phyloP scores from a whole-genome alignment of 805 yeast species.

The Pichia kluyveri region DNA sequence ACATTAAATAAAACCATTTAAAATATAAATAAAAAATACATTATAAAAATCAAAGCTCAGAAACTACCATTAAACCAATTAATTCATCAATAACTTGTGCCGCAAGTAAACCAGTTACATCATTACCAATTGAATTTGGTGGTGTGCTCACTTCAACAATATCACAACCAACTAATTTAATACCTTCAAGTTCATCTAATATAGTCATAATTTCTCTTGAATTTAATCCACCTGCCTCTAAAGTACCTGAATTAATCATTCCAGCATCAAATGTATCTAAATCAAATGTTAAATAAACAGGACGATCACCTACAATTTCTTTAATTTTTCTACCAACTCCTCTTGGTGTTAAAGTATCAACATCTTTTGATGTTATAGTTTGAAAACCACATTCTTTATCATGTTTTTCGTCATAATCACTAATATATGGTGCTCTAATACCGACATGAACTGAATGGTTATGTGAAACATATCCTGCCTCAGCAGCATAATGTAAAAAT shows the following conservation, averaged over 20 bases:
- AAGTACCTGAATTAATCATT: constrained; percentile 77
- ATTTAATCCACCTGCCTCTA: constrained; percentile 69
- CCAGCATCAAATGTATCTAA: constrained; percentile 64
- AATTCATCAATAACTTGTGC: constrained; percentile 51
- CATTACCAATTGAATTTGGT: constrained; percentile 52
- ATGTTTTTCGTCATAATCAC: constrained; percentile 26
- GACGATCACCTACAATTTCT: constrained; percentile 27
- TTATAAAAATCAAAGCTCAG: too few species aligned
- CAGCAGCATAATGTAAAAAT: constrained; percentile 60
- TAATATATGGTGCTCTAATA: constrained; percentile 51
- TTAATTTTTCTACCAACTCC: constrained; percentile 30
- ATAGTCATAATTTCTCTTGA: constrained; percentile 54
- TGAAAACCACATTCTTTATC: constrained; percentile 44
- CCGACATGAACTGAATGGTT: constrained; percentile 53
- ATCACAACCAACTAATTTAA: constrained; percentile 65
- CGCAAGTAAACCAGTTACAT: constrained; percentile 54
- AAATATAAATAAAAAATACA: too few species aligned
- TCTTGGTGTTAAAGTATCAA: constrained; percentile 31
- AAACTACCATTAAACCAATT: constrained; percentile 36
- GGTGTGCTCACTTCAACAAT: constrained; percentile 63
- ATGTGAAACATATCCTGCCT: constrained; percentile 47
- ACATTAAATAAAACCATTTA: too few species aligned
- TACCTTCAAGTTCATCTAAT: constrained; percentile 49
- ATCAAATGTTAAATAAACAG: constrained; percentile 39
- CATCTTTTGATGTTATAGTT: constrained; percentile 36